Base-by-base conservation (phyloP, 805 yeast genomes). In the Ogataea glucozyma region DNA sequence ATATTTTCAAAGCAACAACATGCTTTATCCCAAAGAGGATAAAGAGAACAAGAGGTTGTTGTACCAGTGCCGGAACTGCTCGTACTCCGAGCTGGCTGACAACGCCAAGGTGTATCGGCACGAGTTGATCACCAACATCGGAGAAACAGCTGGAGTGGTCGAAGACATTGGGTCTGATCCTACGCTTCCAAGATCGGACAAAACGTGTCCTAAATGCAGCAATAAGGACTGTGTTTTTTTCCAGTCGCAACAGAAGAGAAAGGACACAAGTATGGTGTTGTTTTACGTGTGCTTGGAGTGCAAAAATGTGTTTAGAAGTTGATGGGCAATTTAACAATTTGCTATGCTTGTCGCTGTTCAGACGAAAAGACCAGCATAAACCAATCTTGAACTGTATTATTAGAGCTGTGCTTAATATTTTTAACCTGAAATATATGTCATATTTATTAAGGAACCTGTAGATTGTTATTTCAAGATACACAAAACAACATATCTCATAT, bases 11-110 rank as follows among this genome's bases (percentile, higher is more conserved):
- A 54, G 95, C 78, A 93, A 93, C 76, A 93, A 93, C 64, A 93
- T 93, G 99, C 77, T 93, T 69, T 93, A 93, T 65, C 99, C 99
- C 16, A 81, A 88, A 54, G 99, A 93, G 71, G 98, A 93, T 63
- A 87, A 85, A 60, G 88, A 83, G 45, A 73, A 78, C 52, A 80
- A 78, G 61, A 66, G 88, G 52, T 70, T 93, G 48, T 71, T 91
- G 46, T 93, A 87, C 64, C 90, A 95, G 46, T 93, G 99, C 69
- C 81, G 99, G 60, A 90, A 91, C 60, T 93, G 99, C 62, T 80
- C 88, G 39, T 91, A 91, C 66, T 87, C 95, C 4, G 98, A 93
- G 65, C 76, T 85, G 49, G 97, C 98, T 0, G 89, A 83, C 43
- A 79, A 85, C 53, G 83, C 96, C 23, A 78, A 85, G 61, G 96